These are phyloP conservation scores for Yamagishiella unicocca DNA, from an alignment of 139 green algal species.

Conservation along the genomic window DNA sequence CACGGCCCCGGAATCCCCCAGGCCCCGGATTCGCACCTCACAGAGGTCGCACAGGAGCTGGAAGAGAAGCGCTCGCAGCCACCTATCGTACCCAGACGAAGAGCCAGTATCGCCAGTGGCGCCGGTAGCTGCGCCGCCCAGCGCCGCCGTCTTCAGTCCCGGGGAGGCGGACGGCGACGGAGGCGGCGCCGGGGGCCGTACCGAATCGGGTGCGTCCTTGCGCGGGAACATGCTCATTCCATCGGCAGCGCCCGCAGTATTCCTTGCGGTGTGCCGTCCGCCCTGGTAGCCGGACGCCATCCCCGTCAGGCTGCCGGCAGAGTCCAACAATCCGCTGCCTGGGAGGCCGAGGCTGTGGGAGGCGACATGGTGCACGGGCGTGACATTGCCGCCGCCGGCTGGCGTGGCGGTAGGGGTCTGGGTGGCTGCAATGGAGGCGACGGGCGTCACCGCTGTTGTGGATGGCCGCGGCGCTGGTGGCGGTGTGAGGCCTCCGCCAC, in stretches of 20 bases:
- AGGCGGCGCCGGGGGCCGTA: neutral
- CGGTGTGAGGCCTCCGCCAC: slow-evolving; percentile 1
- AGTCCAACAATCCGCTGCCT: slow-evolving; percentile 3
- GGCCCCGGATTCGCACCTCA: slow-evolving; percentile 29
- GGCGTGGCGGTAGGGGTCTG: neutral
- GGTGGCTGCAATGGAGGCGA: neutral
- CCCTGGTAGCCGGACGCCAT: neutral
- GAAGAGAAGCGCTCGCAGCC: slow-evolving; percentile 81
- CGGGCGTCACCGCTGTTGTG: neutral
- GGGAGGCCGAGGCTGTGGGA: slow-evolving; percentile 30
- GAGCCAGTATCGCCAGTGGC: neutral
- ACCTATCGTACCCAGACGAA: slow-evolving; percentile 51
- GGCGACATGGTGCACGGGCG: neutral
- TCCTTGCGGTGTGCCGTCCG: neutral
- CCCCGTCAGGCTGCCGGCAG: neutral
- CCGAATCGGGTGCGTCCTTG: too few species aligned
- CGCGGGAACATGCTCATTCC: too few species aligned
- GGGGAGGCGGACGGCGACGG: neutral
- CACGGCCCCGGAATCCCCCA: too few species aligned
- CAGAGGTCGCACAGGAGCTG: slow-evolving; percentile 67
- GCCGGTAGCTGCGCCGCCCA: neutral
- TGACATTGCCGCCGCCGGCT: neutral
- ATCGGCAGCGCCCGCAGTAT: too few species aligned
- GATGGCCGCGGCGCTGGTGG: neutral
- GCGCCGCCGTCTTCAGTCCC: neutral